Conservation (phyloP, 169 alveolate genomes). For the Plasmodium blacklocki region DNA sequence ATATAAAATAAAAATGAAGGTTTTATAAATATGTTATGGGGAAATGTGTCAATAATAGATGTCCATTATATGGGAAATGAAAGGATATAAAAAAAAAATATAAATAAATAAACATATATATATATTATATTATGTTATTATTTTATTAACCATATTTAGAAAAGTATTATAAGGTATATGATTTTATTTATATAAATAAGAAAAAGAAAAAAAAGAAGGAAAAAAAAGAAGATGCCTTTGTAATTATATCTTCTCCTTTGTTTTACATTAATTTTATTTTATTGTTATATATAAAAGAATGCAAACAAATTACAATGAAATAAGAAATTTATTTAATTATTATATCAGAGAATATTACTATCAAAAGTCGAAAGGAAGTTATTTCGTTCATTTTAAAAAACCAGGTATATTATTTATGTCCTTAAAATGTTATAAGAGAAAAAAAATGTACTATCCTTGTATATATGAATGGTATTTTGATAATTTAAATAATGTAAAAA, state of each 20-base stretch:
- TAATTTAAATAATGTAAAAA: conserved; percentile 35
- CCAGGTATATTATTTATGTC: conserved; percentile 75
- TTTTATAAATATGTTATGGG: no score
- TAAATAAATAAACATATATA: no score
- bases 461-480: conserved; percentile 77
- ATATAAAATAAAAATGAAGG: no score
- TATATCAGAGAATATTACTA: conserved; percentile 76
- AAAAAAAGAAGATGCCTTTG: not conserved
- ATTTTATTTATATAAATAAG: not conserved
- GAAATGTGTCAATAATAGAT: no score
- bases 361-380: conserved; percentile 75
- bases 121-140: no score
- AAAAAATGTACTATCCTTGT: conserved; percentile 56
- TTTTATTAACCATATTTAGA: no score
- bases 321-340: conserved; percentile 68
- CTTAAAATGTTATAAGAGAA: conserved; percentile 71
- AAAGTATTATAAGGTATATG: no score
- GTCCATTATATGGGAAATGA: no score
- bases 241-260: not conserved
- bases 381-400: conserved; percentile 68
- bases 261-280: no score
- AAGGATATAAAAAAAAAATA: no score
- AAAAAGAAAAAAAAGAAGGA: not conserved
- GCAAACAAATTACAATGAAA: conserved; percentile 62
- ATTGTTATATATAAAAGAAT: conserved; percentile 10